Conservation (phyloP, 495 filamentous ascomycete genomes). For the Neurospora discreta region DNA sequence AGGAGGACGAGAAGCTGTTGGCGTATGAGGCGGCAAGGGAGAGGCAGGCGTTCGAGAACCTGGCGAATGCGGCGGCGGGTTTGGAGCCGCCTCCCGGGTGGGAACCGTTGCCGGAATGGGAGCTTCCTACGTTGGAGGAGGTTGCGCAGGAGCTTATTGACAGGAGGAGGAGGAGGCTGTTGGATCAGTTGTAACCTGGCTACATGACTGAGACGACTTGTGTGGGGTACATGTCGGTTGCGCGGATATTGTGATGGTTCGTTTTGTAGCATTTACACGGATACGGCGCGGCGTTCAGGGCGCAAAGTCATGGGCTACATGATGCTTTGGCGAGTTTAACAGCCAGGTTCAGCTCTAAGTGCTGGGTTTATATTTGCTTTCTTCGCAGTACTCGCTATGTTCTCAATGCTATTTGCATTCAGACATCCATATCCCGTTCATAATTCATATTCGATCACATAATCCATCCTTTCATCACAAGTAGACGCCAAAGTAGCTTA, state of each 20-base stretch:
- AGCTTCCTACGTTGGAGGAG: conserved; percentile 74
- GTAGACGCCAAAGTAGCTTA: not conserved
- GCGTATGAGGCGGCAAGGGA: conserved; percentile 78
- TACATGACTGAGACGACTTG: not conserved
- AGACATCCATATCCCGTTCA: not conserved
- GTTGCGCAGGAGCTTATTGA: conserved; percentile 89
- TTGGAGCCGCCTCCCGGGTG: conserved; percentile 48
- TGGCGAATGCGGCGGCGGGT: conserved; percentile 26
- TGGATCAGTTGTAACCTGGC: conserved; percentile 45
- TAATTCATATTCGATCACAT: not conserved
- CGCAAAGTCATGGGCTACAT: not conserved
- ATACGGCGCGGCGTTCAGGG: conserved; percentile 8
- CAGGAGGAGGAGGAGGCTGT: conserved; percentile 63
- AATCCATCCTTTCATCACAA: not conserved
- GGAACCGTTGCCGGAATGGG: conserved; percentile 84
- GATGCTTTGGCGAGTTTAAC: not conserved
- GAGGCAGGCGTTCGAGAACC: conserved; percentile 59
- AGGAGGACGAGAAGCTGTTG: conserved; percentile 80
- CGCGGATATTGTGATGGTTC: not conserved
- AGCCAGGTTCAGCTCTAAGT: not conserved
- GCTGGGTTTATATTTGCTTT: not conserved
- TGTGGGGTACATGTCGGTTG: not conserved
- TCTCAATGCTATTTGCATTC: not conserved
- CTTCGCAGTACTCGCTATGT: not conserved
- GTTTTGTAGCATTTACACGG: conserved; percentile 16